Conservation (phyloP, 306 rosid genomes). For the Purshia tridentata region DNA sequence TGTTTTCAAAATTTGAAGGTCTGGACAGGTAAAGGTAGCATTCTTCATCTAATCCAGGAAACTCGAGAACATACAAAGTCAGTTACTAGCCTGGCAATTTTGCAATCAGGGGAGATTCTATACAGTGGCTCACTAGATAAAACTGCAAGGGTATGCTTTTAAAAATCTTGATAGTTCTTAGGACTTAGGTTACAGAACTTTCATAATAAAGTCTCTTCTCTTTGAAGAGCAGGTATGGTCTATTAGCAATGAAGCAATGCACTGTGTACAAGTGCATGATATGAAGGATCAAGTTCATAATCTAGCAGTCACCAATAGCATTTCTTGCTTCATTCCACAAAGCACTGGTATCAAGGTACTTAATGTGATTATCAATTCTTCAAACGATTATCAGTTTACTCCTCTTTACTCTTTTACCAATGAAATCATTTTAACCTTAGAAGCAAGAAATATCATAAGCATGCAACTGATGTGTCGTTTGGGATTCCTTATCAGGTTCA, state of each 20-base stretch:
- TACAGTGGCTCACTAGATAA: slow-evolving; percentile 90
- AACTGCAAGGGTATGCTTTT: slow-evolving; percentile 54
- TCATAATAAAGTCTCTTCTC: slow-evolving; percentile 21
- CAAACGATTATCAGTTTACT: neutral
- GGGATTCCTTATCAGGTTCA: slow-evolving; percentile 43
- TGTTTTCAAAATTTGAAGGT: slow-evolving; percentile 53
- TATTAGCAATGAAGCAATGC: slow-evolving; percentile 48
- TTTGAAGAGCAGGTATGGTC: slow-evolving; percentile 70
- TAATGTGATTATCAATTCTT: neutral
- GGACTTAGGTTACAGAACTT: neutral
- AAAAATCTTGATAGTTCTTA: slow-evolving; percentile 10
- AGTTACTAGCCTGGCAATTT: slow-evolving; percentile 63
- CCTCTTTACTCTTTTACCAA: slow-evolving; percentile 2
- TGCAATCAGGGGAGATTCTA: slow-evolving; percentile 54
- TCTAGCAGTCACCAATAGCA: slow-evolving; percentile 44
- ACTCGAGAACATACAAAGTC: slow-evolving; percentile 69
- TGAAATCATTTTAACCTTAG: neutral
- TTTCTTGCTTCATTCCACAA: slow-evolving; percentile 71
- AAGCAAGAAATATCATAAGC: slow-evolving; percentile 5
- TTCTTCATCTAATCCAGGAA: slow-evolving; percentile 70
- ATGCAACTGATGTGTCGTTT: neutral
- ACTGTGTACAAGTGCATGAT: slow-evolving; percentile 61
- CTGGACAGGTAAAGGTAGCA: slow-evolving; percentile 64
- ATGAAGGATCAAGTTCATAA: slow-evolving; percentile 86
- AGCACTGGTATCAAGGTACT: slow-evolving; percentile 77